Evolutionary conservation across 805 yeast genomes (phyloP).

Genomic region (Saccharomycopsis oosterbeekiorum): DNA sequence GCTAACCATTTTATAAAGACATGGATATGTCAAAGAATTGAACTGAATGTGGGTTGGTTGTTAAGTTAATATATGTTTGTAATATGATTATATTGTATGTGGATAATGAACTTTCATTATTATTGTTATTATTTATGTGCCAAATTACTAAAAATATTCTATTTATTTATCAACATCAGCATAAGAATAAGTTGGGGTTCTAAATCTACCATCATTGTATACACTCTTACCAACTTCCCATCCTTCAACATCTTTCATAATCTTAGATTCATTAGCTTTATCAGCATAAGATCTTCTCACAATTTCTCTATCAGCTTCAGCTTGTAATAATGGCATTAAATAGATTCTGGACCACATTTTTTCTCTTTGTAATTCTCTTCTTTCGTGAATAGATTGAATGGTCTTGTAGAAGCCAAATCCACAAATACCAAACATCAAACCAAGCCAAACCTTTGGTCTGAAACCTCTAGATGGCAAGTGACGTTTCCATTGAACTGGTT

Average conservation of each 20-base stretch:
- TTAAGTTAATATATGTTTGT: no score
- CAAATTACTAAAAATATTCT: neutral
- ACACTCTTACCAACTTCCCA: constrained; percentile 46
- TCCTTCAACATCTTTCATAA: constrained; percentile 53
- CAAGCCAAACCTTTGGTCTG: constrained; percentile 63
- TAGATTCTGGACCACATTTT: constrained; percentile 68
- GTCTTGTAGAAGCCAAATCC: constrained; percentile 64
- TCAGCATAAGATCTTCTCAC: constrained; percentile 63
- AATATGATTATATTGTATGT: no score
- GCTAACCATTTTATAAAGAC: neutral
- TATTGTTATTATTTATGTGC: no score
- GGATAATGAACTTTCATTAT: no score
- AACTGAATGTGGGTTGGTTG: neutral
- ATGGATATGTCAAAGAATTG: neutral
- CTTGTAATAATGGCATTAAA: constrained; percentile 62
- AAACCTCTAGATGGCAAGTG: constrained; percentile 80
- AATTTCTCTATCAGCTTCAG: constrained; percentile 72
- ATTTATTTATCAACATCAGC: constrained; percentile 8
- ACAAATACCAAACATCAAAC: constrained; percentile 52
- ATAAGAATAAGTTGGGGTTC: constrained; percentile 17
- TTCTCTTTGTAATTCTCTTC: constrained; percentile 66
- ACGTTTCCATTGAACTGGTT: constrained; percentile 82
- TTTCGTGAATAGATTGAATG: constrained; percentile 61
- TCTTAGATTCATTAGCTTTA: constrained; percentile 57
- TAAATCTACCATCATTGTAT: constrained; percentile 34